Conservation (phyloP, 1,284 basidiomycete species). For the Mycena citricolor region DNA sequence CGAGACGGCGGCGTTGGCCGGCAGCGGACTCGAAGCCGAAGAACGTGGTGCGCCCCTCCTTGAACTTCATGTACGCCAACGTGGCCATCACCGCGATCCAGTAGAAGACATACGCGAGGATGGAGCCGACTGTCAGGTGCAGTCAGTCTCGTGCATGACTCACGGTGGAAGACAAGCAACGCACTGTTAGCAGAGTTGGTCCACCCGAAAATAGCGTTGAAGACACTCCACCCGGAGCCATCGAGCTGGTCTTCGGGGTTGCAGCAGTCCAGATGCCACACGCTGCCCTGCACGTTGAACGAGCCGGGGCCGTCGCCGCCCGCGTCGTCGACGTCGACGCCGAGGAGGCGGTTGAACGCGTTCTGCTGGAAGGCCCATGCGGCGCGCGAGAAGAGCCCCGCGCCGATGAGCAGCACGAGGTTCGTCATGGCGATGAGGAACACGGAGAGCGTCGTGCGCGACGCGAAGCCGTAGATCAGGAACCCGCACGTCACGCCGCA, state of each 20-base stretch:
- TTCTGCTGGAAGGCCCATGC: slow-evolving; percentile 71
- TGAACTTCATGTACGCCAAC: slow-evolving; percentile 70
- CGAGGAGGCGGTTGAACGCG: slow-evolving; percentile 67
- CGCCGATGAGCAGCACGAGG: slow-evolving; percentile 85
- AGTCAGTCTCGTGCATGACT: not conserved
- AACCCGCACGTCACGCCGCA: slow-evolving; percentile 69
- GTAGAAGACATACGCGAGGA: slow-evolving; percentile 75
- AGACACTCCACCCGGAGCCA: slow-evolving; percentile 68
- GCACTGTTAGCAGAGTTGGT: slow-evolving; percentile 52
- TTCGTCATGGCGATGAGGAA: slow-evolving; percentile 72
- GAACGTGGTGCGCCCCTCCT: slow-evolving; percentile 48
- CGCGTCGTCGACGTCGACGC: slow-evolving; percentile 73
- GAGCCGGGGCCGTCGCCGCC: slow-evolving; percentile 79
- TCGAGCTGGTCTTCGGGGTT: slow-evolving; percentile 60
- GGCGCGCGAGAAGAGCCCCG: slow-evolving; percentile 79
- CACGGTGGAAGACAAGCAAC: not conserved
- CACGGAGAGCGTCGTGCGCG: slow-evolving; percentile 36
- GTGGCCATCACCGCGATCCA: slow-evolving; percentile 69
- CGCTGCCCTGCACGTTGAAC: slow-evolving; percentile 74
- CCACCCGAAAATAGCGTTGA: slow-evolving; percentile 74
- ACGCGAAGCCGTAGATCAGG: slow-evolving; percentile 74
- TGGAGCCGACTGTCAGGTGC: slow-evolving; percentile 50
- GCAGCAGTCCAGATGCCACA: slow-evolving; percentile 84
- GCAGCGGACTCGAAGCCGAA: slow-evolving; percentile 43
- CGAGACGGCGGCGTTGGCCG: slow-evolving; percentile 31